Evolutionary conservation across 352 stramenopile genomes (phyloP), one percentile per base, ranked within the genome.

Genomic region (Pythium brachiatum): DNA sequence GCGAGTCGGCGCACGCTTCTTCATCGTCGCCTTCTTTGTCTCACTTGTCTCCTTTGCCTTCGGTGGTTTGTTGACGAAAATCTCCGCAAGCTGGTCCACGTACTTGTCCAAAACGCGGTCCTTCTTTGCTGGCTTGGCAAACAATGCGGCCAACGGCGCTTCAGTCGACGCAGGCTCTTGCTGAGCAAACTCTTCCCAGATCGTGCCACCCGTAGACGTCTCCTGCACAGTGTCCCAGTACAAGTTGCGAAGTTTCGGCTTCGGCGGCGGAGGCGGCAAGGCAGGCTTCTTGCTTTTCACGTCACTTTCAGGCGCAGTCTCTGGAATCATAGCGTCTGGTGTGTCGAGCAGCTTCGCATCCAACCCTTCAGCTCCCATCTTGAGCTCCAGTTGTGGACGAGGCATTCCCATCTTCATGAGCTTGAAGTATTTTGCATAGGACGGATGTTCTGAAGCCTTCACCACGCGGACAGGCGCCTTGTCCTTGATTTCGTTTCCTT

Each of bases 341-440:
- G 72, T 84, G 59, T 98, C 90, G 65, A 99, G 83, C 41, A 98
- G 61, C 50, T 76, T 85, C 26, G 83, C 69, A 64, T 98, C 91
- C 52, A 98, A 70, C 11, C 89, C 90, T 74, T 98, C 95, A 12
- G 89, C 82, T 8, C 51, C 81, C 90, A 98, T 97, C 34, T 96
- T 97, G 68, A 98, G 70, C 56, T 98, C 92, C 9, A 97, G 76
- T 38, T 96, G 93, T 21, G 86, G 82, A 50, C 89, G 81, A 8
- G 96, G 96, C 83, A 99, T 94, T 6, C 93, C 94, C 73, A 98
- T 92, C 69, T 97, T 97, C 41, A 94, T 73, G 86, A 99, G 95
- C 71, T 98, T 98, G 77, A 98, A 98, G 80, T 98, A 98, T 72
- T 98, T 98, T 53, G 66, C 68, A 64, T 97, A 98, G 51, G 74